A percentile compares a stretch with the other conserved stretches of the same genome.
Conservation (phyloP, 2,329 filamentous ascomycete genomes). For the Ceratocystis cubensis region DNA sequence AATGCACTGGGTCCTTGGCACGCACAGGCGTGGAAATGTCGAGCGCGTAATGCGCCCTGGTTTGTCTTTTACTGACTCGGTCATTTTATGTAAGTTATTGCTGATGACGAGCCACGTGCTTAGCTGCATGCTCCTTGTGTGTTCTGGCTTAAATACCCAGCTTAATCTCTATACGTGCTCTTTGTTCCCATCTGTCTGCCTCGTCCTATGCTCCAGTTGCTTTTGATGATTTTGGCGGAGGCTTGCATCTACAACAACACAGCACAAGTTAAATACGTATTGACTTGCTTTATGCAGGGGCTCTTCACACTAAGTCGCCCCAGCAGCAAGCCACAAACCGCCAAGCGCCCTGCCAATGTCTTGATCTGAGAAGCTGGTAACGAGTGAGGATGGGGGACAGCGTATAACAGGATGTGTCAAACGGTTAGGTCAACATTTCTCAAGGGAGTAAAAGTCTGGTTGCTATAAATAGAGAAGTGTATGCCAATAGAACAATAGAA, state of each 20-base stretch:
- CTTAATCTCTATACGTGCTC: background rate
- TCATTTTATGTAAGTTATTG: background rate
- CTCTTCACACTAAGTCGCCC: background rate
- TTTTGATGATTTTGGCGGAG: background rate
- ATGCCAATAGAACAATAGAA: background rate
- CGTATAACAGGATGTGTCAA: background rate
- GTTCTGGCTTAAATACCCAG: too few relatives aligned
- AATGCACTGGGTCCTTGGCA: too few relatives aligned
- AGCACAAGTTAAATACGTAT: background rate
- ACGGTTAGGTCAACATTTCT: background rate
- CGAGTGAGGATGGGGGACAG: background rate
- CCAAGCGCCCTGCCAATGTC: constrained; percentile 6
- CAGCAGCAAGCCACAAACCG: background rate
- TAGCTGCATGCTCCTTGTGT: background rate
- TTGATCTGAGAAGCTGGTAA: constrained; percentile 1
- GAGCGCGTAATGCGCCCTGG: background rate
- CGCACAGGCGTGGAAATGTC: background rate
- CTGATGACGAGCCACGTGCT: background rate
- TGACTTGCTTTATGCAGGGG: constrained; percentile 1
- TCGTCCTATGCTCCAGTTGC: background rate
- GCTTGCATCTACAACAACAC: background rate
- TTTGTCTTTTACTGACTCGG: background rate
- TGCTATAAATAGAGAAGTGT: background rate
- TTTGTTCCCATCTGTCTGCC: background rate
- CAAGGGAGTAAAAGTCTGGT: background rate